Conservation (phyloP, 73 alveolate genomes). For the Blepharisma japonicum region DNA sequence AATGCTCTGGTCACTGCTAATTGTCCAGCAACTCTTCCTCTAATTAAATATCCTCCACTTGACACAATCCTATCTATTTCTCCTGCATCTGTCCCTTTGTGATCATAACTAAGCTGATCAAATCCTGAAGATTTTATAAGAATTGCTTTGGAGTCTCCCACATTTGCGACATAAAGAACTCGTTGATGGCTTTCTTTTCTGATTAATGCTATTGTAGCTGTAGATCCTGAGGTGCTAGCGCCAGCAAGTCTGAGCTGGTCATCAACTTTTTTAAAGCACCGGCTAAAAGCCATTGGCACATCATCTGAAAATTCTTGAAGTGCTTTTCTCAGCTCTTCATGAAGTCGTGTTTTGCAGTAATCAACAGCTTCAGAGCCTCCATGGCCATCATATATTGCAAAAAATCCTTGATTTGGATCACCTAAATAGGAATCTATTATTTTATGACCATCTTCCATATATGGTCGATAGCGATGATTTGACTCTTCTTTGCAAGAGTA, state of each 20-base stretch:
- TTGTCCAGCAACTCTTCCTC: constrained; percentile 13
- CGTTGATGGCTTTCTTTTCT: constrained; percentile 60
- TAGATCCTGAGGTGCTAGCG: constrained; percentile 67
- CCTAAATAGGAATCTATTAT: constrained; percentile 55
- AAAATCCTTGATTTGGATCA: constrained; percentile 61
- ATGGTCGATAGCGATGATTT: constrained; percentile 62
- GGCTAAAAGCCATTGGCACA: constrained; percentile 29
- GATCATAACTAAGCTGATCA: constrained; percentile 71
- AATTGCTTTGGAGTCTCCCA: constrained; percentile 79
- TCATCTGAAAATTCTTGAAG: constrained; percentile 24
- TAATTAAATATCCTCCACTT: constrained; percentile 19
- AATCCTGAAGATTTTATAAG: constrained; percentile 59
- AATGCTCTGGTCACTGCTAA: not conserved
- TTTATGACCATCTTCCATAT: constrained; percentile 80
- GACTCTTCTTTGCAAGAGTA: constrained; percentile 77
- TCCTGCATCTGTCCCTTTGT: constrained; percentile 61
- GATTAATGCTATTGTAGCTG: constrained; percentile 75
- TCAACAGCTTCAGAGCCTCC: constrained; percentile 18
- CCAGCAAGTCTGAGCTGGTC: constrained; percentile 46
- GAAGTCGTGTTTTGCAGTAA: not conserved
- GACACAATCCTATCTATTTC: constrained; percentile 62
- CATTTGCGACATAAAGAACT: constrained; percentile 69
- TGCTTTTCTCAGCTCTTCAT: not conserved
- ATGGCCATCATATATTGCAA: constrained; percentile 57
- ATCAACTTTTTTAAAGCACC: constrained; percentile 43